Percentiles rank a stretch among this genome's conserved stretches.
phyloP scores from a whole-genome alignment of 176 grass and related monocot genomes.

The Typha latifolia region DNA sequence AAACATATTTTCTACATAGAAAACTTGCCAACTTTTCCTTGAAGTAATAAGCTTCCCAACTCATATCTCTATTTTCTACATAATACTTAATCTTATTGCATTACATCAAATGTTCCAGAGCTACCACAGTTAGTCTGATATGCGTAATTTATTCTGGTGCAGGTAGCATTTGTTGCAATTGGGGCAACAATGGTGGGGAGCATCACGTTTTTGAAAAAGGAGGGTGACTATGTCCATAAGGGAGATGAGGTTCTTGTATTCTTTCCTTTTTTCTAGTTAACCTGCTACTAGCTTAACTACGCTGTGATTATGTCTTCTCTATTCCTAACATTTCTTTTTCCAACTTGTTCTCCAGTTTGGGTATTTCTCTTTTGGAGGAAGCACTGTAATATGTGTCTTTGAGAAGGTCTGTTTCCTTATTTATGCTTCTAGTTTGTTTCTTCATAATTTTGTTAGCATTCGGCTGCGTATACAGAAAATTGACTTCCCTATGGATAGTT shows the following conservation, averaged over 20 bases:
- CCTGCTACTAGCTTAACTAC: background rate
- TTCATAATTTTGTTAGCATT: background rate
- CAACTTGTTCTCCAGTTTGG: conserved; percentile 50
- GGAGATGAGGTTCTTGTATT: conserved; percentile 79
- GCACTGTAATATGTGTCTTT: conserved; percentile 93
- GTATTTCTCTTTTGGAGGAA: conserved; percentile 98
- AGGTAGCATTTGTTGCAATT: conserved; percentile 97
- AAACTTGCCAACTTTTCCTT: too few species aligned
- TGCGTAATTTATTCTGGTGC: conserved; percentile 7
- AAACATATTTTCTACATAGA: too few species aligned
- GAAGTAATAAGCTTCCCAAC: too few species aligned
- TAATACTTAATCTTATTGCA: too few species aligned
- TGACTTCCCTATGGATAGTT: background rate
- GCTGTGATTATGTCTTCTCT: background rate
- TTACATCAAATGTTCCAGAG: too few species aligned
- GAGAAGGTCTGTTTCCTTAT: conserved; percentile 56
- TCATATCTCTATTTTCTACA: too few species aligned
- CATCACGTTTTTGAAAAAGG: conserved; percentile 59
- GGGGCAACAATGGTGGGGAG: conserved; percentile 99
- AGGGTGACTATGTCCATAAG: conserved; percentile 65
- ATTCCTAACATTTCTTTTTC: background rate
- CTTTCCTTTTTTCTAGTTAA: background rate
- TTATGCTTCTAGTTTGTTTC: background rate
- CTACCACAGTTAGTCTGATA: background rate
- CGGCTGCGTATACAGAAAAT: background rate